phyloP scores from a whole-genome alignment of 306 rosid genomes.

The Cicer yamashitae region DNA sequence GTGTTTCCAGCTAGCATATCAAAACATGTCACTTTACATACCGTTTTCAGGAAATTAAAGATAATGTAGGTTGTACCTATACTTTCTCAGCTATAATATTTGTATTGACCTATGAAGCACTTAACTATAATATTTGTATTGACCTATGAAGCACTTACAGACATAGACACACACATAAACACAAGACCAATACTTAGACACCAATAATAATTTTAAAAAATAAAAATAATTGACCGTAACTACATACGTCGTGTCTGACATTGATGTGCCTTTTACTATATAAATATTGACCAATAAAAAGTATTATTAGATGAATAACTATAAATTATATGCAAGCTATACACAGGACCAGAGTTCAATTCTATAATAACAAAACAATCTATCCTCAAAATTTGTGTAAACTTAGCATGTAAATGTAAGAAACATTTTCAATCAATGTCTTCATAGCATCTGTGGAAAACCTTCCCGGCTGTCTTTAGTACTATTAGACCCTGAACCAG shows the following conservation, averaged over 20 bases:
- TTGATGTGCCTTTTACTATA: too few relatives aligned
- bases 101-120: background rate
- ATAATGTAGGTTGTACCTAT: background rate
- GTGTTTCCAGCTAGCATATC: too few relatives aligned
- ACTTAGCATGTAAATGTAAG: background rate
- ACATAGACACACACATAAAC: too few relatives aligned
- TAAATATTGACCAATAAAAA: slow-evolving; percentile 5
- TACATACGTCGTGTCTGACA: too few relatives aligned
- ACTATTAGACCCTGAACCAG: slow-evolving; percentile 47
- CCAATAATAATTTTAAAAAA: too few relatives aligned
- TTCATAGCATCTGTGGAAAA: slow-evolving; percentile 56
- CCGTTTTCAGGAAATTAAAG: background rate
- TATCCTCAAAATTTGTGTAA: slow-evolving; percentile 42
- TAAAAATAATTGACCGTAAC: too few relatives aligned
- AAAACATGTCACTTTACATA: background rate
- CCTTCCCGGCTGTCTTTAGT: slow-evolving; percentile 52
- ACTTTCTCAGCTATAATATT: slow-evolving; percentile 10
- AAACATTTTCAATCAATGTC: background rate
- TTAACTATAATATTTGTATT: background rate
- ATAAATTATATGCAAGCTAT: slow-evolving; percentile 26
- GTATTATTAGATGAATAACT: slow-evolving; percentile 14
- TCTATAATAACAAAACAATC: slow-evolving; percentile 14
- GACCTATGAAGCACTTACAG: too few relatives aligned
- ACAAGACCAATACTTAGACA: too few relatives aligned
- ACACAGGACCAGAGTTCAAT: slow-evolving; percentile 29